Evolutionary conservation across 306 rosid genomes (phyloP), one percentile per base, ranked within the genome.

Genomic region (Acacia crassicarpa): DNA sequence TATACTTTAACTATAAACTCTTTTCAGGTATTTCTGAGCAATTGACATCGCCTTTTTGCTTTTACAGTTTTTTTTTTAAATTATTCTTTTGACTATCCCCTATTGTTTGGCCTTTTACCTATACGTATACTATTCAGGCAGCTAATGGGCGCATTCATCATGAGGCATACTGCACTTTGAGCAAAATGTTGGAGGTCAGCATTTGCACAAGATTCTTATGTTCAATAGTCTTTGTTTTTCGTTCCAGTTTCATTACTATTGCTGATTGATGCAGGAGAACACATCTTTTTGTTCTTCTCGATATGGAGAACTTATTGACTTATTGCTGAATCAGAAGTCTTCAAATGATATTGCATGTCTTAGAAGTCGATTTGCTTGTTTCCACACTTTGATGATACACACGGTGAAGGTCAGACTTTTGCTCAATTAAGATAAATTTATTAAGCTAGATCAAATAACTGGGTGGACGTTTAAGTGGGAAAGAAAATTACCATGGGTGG

Each of bases 111-210:
- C 62, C 40, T 81, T 14, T 78, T 84, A 35, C 63, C 27, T 74
- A 43, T 12, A 69, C 67, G 71, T 66, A 88, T 78, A 77, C 80
- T 88, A 19, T 81, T 48, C 67, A 95, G 99, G 86, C 44, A 81
- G 79, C 83, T 59, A 79, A 89, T 63, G 97, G 81, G 79, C 82
- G 83, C 58, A 82, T 81, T 73, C 87, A 80, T 77, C 72, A 41
- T 58, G 94, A 93, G 88, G 91, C 95, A 48, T 95, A 93, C 85
- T 72, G 83, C 72, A 85, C 93, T 53, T 73, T 95, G 84, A 87
- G 90, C 87, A 92, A 91, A 90, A 85, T 95, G 85, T 83, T 93
- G 71, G 86, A 92, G 98, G 99, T 93, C 67, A 25, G 91, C 59
- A 69, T 78, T 67, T 67, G 58, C 8, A 30, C 30, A 38, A 79